Evolutionary conservation across 1,139 yeast genomes (phyloP), one percentile per base, ranked within the genome.

Genomic region (Candida glucosophila): DNA sequence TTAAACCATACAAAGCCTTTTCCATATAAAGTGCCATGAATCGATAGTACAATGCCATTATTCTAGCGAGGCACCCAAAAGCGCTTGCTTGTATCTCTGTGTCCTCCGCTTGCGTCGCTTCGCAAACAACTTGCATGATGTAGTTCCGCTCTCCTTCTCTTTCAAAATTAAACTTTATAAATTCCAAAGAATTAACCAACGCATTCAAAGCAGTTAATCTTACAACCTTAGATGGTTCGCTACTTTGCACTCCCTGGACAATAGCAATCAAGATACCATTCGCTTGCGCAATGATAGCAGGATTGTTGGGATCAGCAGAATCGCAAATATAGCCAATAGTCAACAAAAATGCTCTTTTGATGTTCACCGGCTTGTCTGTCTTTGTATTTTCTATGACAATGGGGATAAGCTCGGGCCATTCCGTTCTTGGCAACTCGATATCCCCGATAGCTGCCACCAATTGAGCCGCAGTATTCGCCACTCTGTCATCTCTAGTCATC

Each of bases 81-180:
- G 97, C 95, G 25, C 94, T 81, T 8, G 94, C 90, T 56, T 88
- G 95, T 35, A 90, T 65, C 42, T 81, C 92, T 24, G 68, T 59
- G 44, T 81, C 82, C 27, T 73, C 72, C 15, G 94, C 82, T 54
- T 90, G 96, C 12, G 98, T 88, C 12, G 97, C 95, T 55, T 90
- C 98, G 58, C 98, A 90, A 8, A 90, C 96, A 26, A 90, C 97
- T 60, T 86, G 96, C 98, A 90, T 90, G 49, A 90, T 81, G 55
- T 81, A 88, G 52, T 90, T 86, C 48, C 98, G 74, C 62, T 90
- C 98, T 34, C 93, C 93, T 48, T 90, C 97, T 34, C 81, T 73
- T 43, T 77, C 86, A 63, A 90, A 92, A 56, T 90, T 90, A 44
- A 67, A 72, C 37, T 80, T 75, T 52, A 90, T 85, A 52, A 90